A percentile compares a stretch with the other conserved stretches of the same genome.
Evolutionary conservation across 208 protist genomes (phyloP).

Genomic region (Balamuthia mandrillaris): DNA sequence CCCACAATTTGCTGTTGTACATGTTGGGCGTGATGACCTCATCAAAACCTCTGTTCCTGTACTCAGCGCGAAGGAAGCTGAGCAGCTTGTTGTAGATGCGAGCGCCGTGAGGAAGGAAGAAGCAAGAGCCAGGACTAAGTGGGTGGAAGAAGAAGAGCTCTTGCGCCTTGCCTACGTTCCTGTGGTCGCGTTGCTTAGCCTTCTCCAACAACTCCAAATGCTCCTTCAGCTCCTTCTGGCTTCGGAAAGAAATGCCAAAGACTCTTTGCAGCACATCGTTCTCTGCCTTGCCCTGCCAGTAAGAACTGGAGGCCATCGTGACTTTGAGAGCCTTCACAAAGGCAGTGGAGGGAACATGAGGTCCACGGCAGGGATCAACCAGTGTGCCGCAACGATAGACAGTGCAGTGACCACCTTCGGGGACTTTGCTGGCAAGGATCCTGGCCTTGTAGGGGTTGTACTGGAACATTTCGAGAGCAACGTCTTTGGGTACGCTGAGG

Average conservation of each 20-base stretch:
- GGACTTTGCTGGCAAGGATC: constrained; percentile 86
- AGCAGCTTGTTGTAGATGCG: constrained; percentile 94
- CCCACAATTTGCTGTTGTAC: constrained; percentile 96
- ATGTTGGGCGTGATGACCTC: constrained; percentile 99
- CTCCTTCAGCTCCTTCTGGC: constrained; percentile 87
- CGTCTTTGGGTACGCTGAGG: constrained; percentile 89
- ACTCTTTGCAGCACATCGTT: constrained; percentile 94
- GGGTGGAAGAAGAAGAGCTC: constrained; percentile 98
- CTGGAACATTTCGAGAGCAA: constrained; percentile 91
- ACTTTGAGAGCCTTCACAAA: constrained; percentile 91
- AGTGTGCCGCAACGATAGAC: constrained; percentile 89
- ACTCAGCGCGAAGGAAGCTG: constrained; percentile 79
- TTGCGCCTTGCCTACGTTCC: constrained; percentile 88
- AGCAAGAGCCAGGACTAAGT: constrained; percentile 91
- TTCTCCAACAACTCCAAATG: constrained; percentile 85
- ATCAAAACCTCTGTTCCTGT: constrained; percentile 86
- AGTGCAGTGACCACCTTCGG: constrained; percentile 84
- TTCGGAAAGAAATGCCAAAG: constrained; percentile 98
- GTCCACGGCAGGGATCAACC: constrained; percentile 89
- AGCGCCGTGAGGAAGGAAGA: constrained; percentile 96
- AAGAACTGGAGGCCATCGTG: constrained; percentile 78
- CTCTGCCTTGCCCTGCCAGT: constrained; percentile 82
- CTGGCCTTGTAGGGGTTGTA: constrained; percentile 93
- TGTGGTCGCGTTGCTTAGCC: constrained; percentile 91
- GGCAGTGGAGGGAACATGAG: constrained; percentile 93